Percentiles rank a stretch among this genome's conserved stretches.
Conservation (phyloP, 768 basidiomycete genomes). For the Suillus subluteus region DNA sequence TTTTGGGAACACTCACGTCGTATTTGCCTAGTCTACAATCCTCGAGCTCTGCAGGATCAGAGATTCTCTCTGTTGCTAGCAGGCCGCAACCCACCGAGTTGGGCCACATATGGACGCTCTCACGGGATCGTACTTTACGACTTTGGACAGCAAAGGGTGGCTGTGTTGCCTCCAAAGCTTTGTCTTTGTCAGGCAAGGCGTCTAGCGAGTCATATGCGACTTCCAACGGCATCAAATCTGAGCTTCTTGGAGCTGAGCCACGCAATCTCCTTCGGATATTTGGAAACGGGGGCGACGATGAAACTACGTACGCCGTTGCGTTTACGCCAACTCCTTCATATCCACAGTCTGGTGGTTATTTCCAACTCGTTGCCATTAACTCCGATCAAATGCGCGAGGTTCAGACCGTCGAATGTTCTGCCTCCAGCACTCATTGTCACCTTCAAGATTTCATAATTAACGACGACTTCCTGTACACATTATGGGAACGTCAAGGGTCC, state of each 20-base stretch:
- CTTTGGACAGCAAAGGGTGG: slow-evolving; percentile 82
- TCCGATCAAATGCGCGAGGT: slow-evolving; percentile 63
- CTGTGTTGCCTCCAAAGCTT: slow-evolving; percentile 64
- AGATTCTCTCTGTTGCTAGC: slow-evolving; percentile 73
- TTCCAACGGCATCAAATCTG: slow-evolving; percentile 38
- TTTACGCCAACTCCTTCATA: slow-evolving; percentile 75
- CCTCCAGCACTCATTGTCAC: slow-evolving; percentile 64
- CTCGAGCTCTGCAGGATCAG: slow-evolving; percentile 48
- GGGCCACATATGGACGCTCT: slow-evolving; percentile 80
- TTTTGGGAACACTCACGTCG: slow-evolving; percentile 68
- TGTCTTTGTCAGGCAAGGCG: slow-evolving; percentile 44
- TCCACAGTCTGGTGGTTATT: slow-evolving; percentile 74
- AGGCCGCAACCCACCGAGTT: slow-evolving; percentile 79
- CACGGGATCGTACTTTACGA: slow-evolving; percentile 82
- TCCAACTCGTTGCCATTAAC: slow-evolving; percentile 64
- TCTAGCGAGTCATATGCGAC: slow-evolving; percentile 26
- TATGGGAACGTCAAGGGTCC: slow-evolving; percentile 84
- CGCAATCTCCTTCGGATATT: slow-evolving; percentile 71
- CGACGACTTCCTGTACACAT: slow-evolving; percentile 56
- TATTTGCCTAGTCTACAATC: slow-evolving; percentile 61
- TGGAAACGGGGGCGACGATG: slow-evolving; percentile 46
- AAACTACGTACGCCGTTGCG: slow-evolving; percentile 63
- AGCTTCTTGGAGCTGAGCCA: slow-evolving; percentile 61
- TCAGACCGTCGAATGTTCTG: slow-evolving; percentile 61
- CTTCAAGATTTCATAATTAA: slow-evolving; percentile 79